A percentile compares a stretch with the other conserved stretches of the same genome.
These are phyloP conservation scores for Aspergillus fructus DNA, from an alignment of 2,329 filamentous ascomycete genomes.

Conservation along the genomic window DNA sequence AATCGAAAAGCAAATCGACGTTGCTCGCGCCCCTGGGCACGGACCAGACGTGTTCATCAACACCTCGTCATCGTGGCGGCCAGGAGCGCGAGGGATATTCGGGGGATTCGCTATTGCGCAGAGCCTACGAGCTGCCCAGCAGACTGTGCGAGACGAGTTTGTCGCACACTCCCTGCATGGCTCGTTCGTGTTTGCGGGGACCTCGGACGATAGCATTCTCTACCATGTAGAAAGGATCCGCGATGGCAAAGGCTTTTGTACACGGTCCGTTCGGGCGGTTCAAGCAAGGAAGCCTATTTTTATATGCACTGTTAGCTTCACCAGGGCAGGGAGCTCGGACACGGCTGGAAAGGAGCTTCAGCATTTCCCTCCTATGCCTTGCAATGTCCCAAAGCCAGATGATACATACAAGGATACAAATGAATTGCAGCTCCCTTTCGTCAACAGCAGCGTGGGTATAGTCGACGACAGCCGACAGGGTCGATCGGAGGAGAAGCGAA, in stretches of 20 bases:
- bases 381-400: not conserved
- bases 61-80: constrained; percentile 11
- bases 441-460: not conserved
- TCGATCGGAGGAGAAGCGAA: not conserved
- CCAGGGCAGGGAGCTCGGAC: not conserved
- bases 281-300: not conserved
- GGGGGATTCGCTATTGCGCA: constrained; percentile 17
- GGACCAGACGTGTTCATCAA: constrained; percentile 14
- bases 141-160: constrained; percentile 1
- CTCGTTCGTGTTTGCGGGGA: constrained; percentile 14
- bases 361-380: not conserved
- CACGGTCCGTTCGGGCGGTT: constrained; percentile 9
- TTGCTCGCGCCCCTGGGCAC: not conserved
- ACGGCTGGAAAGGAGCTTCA: not conserved
- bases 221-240: constrained; percentile 11
- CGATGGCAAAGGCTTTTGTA: constrained; percentile 6
- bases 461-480: not conserved
- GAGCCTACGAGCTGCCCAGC: constrained; percentile 13
- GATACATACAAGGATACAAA: not conserved
- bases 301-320: not conserved
- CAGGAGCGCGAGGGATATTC: constrained; percentile 16
- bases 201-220: not conserved
- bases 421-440: not conserved
- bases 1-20: not conserved
- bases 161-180: constrained; percentile 13